Evolutionary conservation across 148 eudicot genomes (phyloP), one percentile per base, ranked within the genome.

Genomic region (Rhododendron vialii): DNA sequence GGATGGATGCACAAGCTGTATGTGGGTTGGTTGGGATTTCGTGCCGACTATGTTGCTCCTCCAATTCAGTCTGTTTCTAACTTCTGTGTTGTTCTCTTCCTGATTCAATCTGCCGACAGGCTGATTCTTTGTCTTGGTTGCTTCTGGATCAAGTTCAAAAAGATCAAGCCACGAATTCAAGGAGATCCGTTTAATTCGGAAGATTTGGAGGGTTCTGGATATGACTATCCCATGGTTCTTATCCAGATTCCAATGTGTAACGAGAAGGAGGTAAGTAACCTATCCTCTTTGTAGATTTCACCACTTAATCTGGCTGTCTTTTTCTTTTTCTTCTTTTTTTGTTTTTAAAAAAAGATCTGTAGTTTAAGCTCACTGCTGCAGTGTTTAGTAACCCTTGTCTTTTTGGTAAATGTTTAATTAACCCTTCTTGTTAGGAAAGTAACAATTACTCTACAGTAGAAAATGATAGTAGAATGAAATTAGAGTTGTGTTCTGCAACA

Each of bases 221-320:
- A 57, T 33, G 57, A 83, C 59, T 87, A 90, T 76, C 94, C 94
- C 14, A 91, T 92, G 94, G 93, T 92, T 67, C 91, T 92, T 67
- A 93, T 92, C 86, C 94, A 92, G 85, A 90, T 92, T 43, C 94
- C 94, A 4, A 92, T 91, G 94, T 92, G 93, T 41, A 91, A 92
- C 84, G 93, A 92, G 83, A 90, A 75, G 85, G 93, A 92, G 94
- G 94, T 91, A 88, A 77, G 4, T 43, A n/a, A 65, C 13, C 6
- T 55, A 7, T 18, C 63, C 24, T 75, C 78, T 50, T 65, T 53
- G 13, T 15, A 41, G 41, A 83, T 83, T 47, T 41, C 28, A 1
- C 6, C 28, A 1, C 47, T 35, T 67, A 63, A 24, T 63, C 24
- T 63, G 69, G 36, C 43, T 43, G n/a, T 14, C 17, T 28, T 47